Evolutionary conservation across 257 asterid genomes (phyloP), one percentile per base, ranked within the genome.

Genomic region (Craterostigma plantagineum): DNA sequence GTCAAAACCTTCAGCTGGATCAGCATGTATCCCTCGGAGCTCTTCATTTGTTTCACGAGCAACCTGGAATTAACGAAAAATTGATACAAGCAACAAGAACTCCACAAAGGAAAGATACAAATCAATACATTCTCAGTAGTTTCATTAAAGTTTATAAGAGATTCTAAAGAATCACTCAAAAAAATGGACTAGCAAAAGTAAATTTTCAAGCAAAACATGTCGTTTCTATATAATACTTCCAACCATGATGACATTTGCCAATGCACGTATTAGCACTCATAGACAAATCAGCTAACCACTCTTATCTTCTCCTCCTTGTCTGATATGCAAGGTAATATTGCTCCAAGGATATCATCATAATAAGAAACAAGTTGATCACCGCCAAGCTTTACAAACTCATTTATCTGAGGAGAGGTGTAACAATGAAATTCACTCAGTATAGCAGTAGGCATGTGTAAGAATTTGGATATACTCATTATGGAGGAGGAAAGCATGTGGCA

Each of bases 331-430:
- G 98, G 98, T 42, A 87, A 73, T 62, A 87, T 82, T 53, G 93
- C 95, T 38, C 90, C 92, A 51, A 87, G 73, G 58, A 87, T 87
- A 69, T 72, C 92, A 63, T 95, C 91, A 62, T 87, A 87, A 64
- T 87, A 73, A 55, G 93, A 92, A 60, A 87, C 91, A 54, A 87
- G 82, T 54, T 82, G 98, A 62, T 87, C 93, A 48, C 98, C 95
- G 55, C 95, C 95, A 74, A 87, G 98, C 73, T 82, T 87, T 43
- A 87, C 95, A 63, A 87, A 87, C 72, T 87, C 98, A 34, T 79
- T 68, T 47, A 82, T 79, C 98, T 87, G 78, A 62, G 65, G 37
- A 53, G 43, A 8, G 36, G 11, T 35, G 55, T 50, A 49, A n/a
- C 42, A 36, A 27, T 37, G 45, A 53, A 53, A 50, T 51, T n/a